A percentile compares a stretch with the other conserved stretches of the same genome.
Conservation (phyloP, 2,329 filamentous ascomycete species). For the Huntiella abstrusa region DNA sequence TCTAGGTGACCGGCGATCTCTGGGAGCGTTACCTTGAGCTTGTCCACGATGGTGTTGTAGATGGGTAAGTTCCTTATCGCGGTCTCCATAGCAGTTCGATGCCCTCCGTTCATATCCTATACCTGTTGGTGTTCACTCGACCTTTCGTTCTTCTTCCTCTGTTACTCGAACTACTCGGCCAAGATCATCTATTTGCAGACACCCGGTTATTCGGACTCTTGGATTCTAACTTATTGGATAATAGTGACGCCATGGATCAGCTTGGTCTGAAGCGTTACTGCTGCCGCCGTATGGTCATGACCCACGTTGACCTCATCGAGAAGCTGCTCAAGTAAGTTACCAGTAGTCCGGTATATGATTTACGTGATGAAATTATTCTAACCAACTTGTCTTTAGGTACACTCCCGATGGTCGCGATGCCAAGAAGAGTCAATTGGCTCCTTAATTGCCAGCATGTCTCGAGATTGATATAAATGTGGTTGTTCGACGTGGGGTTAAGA, state of each 20-base stretch:
- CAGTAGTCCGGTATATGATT: conserved; percentile 14
- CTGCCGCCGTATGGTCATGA: conserved; percentile 99
- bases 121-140: too few species aligned
- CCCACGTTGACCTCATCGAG: conserved; percentile 95
- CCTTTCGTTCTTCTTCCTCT: too few species aligned
- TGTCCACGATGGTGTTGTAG: conserved; percentile 56
- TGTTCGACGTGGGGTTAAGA: too few species aligned
- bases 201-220: too few species aligned
- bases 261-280: conserved; percentile 91
- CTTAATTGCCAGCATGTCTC: conserved; percentile 8
- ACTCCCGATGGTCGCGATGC: conserved; percentile 44
- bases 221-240: not conserved
- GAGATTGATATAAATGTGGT: too few species aligned
- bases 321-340: conserved; percentile 68
- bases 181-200: too few species aligned
- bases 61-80: conserved; percentile 39
- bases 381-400: conserved; percentile 24
- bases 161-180: too few species aligned
- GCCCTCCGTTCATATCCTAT: not conserved
- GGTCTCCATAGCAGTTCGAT: not conserved
- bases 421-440: conserved; percentile 33
- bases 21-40: conserved; percentile 92
- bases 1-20: conserved; percentile 82
- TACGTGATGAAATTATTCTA: not conserved
- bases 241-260: conserved; percentile 86